Percentiles rank a stretch among this genome's conserved stretches.
These are phyloP conservation scores for Ogataea pignaliae DNA, from an alignment of 805 yeast genomes.

Conservation along the genomic window DNA sequence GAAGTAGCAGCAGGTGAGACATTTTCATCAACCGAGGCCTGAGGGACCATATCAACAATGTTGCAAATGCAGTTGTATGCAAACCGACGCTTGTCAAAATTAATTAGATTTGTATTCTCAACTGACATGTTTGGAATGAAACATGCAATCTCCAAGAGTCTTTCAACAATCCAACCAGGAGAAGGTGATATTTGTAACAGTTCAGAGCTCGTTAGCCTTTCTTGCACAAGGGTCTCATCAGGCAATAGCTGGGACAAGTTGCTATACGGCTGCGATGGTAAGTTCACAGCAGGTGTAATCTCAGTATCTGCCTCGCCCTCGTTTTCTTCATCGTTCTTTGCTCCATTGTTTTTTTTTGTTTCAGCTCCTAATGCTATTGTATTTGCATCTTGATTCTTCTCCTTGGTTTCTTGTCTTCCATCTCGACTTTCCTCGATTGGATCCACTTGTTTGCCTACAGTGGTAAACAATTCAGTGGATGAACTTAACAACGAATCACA, in stretches of 20 bases:
- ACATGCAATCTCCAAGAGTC: slow-evolving; percentile 70
- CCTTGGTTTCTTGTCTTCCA: too few species aligned
- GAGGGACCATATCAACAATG: slow-evolving; percentile 41
- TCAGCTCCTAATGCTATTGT: too few species aligned
- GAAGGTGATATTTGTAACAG: slow-evolving; percentile 64
- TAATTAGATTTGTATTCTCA: slow-evolving; percentile 59
- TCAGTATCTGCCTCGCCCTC: too few species aligned
- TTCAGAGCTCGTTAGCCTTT: neutral
- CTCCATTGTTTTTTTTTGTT: too few species aligned
- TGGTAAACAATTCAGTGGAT: neutral
- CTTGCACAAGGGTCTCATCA: slow-evolving; percentile 11
- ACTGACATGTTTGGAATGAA: slow-evolving; percentile 76
- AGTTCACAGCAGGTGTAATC: too few species aligned
- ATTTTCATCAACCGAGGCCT: slow-evolving; percentile 18
- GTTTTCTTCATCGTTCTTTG: too few species aligned
- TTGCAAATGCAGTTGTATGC: slow-evolving; percentile 58
- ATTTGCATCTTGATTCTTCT: too few species aligned
- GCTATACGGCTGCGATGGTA: neutral
- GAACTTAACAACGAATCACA: neutral
- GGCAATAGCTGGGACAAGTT: slow-evolving; percentile 30
- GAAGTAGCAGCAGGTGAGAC: slow-evolving; percentile 32
- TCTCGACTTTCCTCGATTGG: neutral
- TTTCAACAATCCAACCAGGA: slow-evolving; percentile 85
- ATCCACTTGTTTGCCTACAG: neutral
- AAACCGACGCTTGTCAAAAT: slow-evolving; percentile 81